Base-by-base conservation (phyloP, 805 yeast species). In the Komagataella pastoris region DNA sequence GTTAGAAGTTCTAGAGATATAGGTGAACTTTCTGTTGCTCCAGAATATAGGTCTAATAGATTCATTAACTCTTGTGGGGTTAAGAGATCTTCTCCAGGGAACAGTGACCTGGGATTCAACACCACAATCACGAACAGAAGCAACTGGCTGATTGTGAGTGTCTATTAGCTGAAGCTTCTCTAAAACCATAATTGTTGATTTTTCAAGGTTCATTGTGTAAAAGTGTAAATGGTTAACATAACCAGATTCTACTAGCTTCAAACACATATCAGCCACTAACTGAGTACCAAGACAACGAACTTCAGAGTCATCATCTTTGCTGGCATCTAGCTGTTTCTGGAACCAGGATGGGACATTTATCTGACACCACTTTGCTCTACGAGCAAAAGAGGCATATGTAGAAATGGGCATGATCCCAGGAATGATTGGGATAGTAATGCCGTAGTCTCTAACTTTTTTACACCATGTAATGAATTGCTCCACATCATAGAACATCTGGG, bases 401-500 rank as follows among this genome's bases (percentile, higher is more conserved):
- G 95, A 82, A 53, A 93, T 90, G 19, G 99, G 99, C 99, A 93
- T 93, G 66, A 93, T 89, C 12, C 99, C 99, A 1, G 99, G 99
- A 54, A 93, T 83, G 57, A 93, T 86, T 24, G 98, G 98, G 51
- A 87, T 81, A 45, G 73, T 73, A 56, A 93, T 77, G 19, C 96
- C 97, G 19, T 72, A 71, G 19, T 74, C 80, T 58, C 91, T 77
- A 52, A 91, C 76, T 54, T 71, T 68, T 17, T 73, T 65, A 60
- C 93, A 88, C 99, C 99, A 93, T 10, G 67, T 59, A 53, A 93
- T 76, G 66, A 91, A 93, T 54, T 76, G 77, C 48, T 90, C 96
- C 10, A 76, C 93, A 62, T 93, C 97, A 67, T 93, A 93, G 66
- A 93, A 91, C 97, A 93, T 87, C 68, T 93, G 99, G 3, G 99